These are phyloP conservation scores for Leucocoprinus leucothites DNA, from an alignment of 768 basidiomycete genomes.

Conservation along the genomic window DNA sequence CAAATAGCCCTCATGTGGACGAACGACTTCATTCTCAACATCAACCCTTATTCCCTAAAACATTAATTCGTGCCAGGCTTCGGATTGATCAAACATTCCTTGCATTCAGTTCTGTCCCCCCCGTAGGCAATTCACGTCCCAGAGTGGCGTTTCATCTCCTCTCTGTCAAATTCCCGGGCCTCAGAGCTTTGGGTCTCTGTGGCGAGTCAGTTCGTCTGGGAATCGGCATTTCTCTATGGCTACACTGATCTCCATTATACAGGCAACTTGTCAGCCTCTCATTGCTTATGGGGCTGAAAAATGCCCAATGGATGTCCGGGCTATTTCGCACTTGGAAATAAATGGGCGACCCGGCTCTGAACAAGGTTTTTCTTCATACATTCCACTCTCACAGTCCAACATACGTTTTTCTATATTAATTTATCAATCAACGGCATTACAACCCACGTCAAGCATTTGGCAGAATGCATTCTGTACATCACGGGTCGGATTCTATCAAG, in stretches of 20 bases:
- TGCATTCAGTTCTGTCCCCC: too few relatives aligned
- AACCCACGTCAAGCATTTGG: not conserved
- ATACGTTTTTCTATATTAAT: not conserved
- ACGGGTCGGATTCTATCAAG: not conserved
- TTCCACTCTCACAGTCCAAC: not conserved
- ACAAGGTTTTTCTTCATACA: not conserved
- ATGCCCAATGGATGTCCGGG: not conserved
- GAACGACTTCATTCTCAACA: too few relatives aligned
- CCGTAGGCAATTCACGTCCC: too few relatives aligned
- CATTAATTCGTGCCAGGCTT: too few relatives aligned
- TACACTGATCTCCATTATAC: too few relatives aligned
- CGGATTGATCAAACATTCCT: too few relatives aligned
- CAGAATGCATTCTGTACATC: not conserved
- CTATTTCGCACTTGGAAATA: not conserved
- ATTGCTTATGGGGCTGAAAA: not conserved
- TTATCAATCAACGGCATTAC: not conserved
- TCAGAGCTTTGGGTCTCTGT: too few relatives aligned
- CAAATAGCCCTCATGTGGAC: too few relatives aligned
- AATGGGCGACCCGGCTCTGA: not conserved
- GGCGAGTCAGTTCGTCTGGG: too few relatives aligned
- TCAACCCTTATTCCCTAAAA: too few relatives aligned
- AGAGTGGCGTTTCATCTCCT: too few relatives aligned
- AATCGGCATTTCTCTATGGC: not conserved
- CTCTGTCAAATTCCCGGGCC: too few relatives aligned
- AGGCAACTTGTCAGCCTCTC: not conserved